A percentile compares a stretch with the other conserved stretches of the same genome.
These are phyloP conservation scores for Silybum marianum DNA, from an alignment of 129 eudicot genomes.

Conservation along the genomic window DNA sequence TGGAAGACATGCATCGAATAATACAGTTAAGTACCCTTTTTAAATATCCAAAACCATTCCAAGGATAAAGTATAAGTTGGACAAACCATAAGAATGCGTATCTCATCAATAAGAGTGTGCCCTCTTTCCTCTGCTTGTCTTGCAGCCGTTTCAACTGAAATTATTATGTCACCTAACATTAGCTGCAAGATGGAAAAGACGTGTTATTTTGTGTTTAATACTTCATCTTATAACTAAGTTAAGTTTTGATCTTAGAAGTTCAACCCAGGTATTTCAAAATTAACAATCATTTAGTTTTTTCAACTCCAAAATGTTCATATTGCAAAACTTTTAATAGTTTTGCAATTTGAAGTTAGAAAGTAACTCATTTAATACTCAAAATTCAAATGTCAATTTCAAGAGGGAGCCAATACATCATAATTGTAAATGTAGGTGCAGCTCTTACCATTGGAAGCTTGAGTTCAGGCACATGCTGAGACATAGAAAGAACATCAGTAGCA, in stretches of 20 bases:
- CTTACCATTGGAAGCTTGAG: slow-evolving; percentile 86
- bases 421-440: background rate
- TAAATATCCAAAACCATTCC: background rate
- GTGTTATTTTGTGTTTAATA: slow-evolving; percentile 26
- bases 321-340: too few relatives aligned
- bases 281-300: background rate
- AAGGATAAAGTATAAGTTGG: slow-evolving; percentile 1
- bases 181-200: slow-evolving; percentile 50
- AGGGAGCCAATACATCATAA: background rate
- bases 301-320: background rate
- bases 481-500: slow-evolving; percentile 97
- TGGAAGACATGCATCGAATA: background rate
- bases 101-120: slow-evolving; percentile 88
- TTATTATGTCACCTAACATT: slow-evolving; percentile 91
- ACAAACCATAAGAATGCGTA: slow-evolving; percentile 87
- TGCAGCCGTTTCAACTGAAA: slow-evolving; percentile 93
- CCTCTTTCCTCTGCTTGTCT: slow-evolving; percentile 94
- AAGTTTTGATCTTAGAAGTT: slow-evolving; percentile 7
- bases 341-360: background rate
- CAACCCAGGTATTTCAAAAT: background rate
- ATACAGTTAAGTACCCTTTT: background rate
- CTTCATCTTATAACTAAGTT: background rate
- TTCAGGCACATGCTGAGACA: slow-evolving; percentile 97
- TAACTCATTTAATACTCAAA: slow-evolving; percentile 8
- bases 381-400: slow-evolving; percentile 7